Base-by-base conservation (phyloP, 768 basidiomycete species). In the Favolaschia claudopus region DNA sequence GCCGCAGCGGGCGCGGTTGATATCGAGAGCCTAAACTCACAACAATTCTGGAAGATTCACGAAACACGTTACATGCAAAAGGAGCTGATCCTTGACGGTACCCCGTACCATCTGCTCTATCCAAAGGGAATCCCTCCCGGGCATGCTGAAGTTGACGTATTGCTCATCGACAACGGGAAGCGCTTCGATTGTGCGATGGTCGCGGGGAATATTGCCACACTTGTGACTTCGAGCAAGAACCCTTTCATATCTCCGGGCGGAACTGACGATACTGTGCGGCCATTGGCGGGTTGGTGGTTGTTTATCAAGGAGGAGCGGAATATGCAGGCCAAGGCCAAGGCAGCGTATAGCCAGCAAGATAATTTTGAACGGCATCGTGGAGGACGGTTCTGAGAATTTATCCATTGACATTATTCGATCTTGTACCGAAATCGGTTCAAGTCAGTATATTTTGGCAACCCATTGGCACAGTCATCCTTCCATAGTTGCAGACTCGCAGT, bases 231-330 rank as follows among this genome's bases (percentile, higher is more conserved):
- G n/a, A 37, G 45, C 28, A 28, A 32, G 20, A 40, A 55, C 20
- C 15, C 20, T 19, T n/a, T 19, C 14, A 28, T 56, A 7, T 54
- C 52, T 7, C 15, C 46, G 14, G 32, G 48, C 17, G 55, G 45
- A 24, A 32, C 32, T n/a, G 31, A 34, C 20, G 55, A 56, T 32
- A 29, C 10, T 12, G 46, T 48, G 22, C 22, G 34, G 13, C 46
- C 55, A 9, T 47, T 36, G 9, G 48, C 46, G 13, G 55, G 55
- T 8, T 56, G 55, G 55, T 56, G 55, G 55, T 29, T 56, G 12
- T 47, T 34, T 15, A 32, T 49, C n/a, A 44, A 38, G 52, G n/a
- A n/a, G n/a, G n/a, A n/a, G n/a, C n/a, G n/a, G n/a, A n/a, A n/a
- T n/a, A n/a, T n/a, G n/a, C n/a, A n/a, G n/a, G n/a, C n/a, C n/a